Evolutionary conservation across 345 rosid genomes (phyloP).

Genomic region (Anastatica hierochuntica): DNA sequence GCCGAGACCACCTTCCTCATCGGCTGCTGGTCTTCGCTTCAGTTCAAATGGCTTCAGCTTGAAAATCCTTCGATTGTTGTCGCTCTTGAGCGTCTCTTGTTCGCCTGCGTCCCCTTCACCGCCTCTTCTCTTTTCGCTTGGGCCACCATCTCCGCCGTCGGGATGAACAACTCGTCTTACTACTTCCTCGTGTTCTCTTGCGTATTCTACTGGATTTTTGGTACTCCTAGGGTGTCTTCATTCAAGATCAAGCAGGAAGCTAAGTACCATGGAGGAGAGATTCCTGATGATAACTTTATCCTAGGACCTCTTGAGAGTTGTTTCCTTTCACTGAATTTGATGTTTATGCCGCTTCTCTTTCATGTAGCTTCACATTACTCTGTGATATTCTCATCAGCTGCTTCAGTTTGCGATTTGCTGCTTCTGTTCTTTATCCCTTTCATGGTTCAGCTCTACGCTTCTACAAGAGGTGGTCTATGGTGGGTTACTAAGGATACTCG

Average conservation of each 20-base stretch:
- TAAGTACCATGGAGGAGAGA: slow-evolving; percentile 89
- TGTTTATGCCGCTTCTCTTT: slow-evolving; percentile 72
- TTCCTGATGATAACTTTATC: slow-evolving; percentile 76
- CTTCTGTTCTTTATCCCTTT: slow-evolving; percentile 87
- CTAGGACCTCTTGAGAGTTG: slow-evolving; percentile 78
- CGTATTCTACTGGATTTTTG: slow-evolving; percentile 89
- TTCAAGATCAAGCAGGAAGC: slow-evolving; percentile 70
- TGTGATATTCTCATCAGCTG: slow-evolving; percentile 59
- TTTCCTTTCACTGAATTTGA: slow-evolving; percentile 63
- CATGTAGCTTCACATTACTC: slow-evolving; percentile 85
- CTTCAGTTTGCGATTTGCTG: slow-evolving; percentile 60
- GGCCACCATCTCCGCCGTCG: slow-evolving; percentile 90
- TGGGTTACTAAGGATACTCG: slow-evolving; percentile 73
- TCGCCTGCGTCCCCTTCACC: slow-evolving; percentile 70
- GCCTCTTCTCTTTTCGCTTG: slow-evolving; percentile 84
- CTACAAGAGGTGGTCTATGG: slow-evolving; percentile 90
- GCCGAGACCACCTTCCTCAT: slow-evolving; percentile 64
- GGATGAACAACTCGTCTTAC: slow-evolving; percentile 79
- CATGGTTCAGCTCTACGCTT: slow-evolving; percentile 79
- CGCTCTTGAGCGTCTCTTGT: slow-evolving; percentile 79
- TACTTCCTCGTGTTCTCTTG: slow-evolving; percentile 68
- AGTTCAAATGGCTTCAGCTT: slow-evolving; percentile 93
- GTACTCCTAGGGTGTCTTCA: slow-evolving; percentile 76
- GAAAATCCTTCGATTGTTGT: slow-evolving; percentile 83
- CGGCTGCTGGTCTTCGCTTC: slow-evolving; percentile 93